phyloP scores from a whole-genome alignment of 305 asterid genomes.

The Ilex paraguariensis region DNA sequence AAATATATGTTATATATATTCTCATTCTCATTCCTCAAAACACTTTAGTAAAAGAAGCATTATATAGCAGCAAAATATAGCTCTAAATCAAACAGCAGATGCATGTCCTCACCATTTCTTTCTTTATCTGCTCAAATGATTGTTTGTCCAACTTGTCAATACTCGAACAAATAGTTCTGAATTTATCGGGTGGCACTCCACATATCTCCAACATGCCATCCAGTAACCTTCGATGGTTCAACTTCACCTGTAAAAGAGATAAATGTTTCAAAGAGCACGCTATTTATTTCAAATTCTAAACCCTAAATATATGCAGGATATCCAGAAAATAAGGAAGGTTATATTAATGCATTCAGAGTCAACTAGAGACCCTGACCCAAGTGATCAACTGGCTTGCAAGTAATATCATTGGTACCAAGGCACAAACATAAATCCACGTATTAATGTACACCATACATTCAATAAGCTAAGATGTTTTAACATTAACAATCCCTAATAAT shows the following conservation, averaged over 20 bases:
- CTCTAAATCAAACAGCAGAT: conserved; percentile 3
- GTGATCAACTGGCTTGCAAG: too few species aligned
- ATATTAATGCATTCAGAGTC: background rate
- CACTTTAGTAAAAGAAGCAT: too few species aligned
- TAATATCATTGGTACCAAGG: too few species aligned
- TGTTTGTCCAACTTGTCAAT: conserved; percentile 95
- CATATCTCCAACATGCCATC: conserved; percentile 95
- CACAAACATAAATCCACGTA: background rate
- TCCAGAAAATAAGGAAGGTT: background rate
- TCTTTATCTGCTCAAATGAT: conserved; percentile 80
- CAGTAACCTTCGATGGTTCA: conserved; percentile 84
- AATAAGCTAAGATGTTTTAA: too few species aligned
- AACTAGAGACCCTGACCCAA: too few species aligned
- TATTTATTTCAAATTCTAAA: too few species aligned
- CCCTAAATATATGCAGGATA: too few species aligned
- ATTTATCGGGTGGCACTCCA: conserved; percentile 85
- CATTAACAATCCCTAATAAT: too few species aligned
- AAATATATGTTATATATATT: too few species aligned
- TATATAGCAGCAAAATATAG: background rate
- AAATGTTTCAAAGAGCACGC: background rate
- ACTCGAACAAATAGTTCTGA: conserved; percentile 88
- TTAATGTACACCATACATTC: background rate
- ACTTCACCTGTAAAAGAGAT: conserved; percentile 59
- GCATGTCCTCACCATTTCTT: conserved; percentile 68
- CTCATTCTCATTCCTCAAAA: too few species aligned